Conservation (phyloP, 169 alveolate species). For the Plasmodium knowlesi region DNA sequence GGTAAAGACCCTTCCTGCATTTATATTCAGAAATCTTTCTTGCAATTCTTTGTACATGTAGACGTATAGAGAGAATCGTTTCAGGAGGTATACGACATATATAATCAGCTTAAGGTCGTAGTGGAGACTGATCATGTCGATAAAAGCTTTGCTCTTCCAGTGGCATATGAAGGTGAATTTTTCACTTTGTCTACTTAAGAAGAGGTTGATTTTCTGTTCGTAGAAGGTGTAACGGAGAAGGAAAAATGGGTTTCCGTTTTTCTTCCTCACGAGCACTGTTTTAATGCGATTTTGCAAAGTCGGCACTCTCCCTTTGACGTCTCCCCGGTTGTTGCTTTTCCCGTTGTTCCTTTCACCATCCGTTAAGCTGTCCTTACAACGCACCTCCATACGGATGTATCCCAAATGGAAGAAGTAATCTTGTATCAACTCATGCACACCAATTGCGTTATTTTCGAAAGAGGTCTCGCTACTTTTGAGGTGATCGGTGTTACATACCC, state of each 20-base stretch:
- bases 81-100: constrained; percentile 50
- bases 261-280: constrained; percentile 21
- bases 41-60: constrained; percentile 35
- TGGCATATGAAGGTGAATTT: constrained; percentile 42
- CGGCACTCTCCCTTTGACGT: too few relatives aligned
- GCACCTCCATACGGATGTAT: constrained; percentile 5
- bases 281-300: neutral
- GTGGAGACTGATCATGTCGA: constrained; percentile 25
- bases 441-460: neutral
- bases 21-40: constrained; percentile 5
- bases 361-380: neutral
- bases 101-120: constrained; percentile 49
- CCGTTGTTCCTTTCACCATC: neutral
- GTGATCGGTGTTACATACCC: neutral
- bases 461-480: constrained; percentile 2
- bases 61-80: constrained; percentile 25
- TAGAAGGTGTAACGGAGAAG: constrained; percentile 40
- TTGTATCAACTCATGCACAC: constrained; percentile 17
- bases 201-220: constrained; percentile 54
- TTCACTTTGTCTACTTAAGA: constrained; percentile 24
- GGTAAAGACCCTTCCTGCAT: neutral
- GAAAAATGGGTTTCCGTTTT: constrained; percentile 1
- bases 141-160: constrained; percentile 28
- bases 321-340: neutral
- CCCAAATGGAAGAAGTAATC: constrained; percentile 45